Evolutionary conservation across 371 early-diverging fungal species (phyloP).

Genomic region (Quaeritorhiza haematococci): DNA sequence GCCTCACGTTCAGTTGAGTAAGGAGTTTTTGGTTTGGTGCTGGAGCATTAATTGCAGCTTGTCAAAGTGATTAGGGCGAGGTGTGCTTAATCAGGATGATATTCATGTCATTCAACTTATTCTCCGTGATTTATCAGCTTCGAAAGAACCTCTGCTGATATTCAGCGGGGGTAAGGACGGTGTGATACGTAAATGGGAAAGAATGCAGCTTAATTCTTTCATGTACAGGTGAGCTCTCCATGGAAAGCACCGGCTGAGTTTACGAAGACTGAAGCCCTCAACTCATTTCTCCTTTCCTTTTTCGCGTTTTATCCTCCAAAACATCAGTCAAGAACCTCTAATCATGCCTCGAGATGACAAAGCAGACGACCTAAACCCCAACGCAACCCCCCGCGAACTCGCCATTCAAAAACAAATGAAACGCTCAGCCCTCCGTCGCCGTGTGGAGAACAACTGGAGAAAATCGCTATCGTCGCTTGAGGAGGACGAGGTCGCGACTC

Average conservation of each 20-base stretch:
- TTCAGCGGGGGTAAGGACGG: conserved; percentile 48
- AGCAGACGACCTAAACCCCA: no score
- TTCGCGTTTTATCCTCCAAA: no score
- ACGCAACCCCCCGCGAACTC: no score
- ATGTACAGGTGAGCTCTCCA: conserved; percentile 60
- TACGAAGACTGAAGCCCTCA: no score
- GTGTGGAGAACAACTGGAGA: conserved; percentile 21
- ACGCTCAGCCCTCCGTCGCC: no score
- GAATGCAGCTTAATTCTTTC: conserved; percentile 49
- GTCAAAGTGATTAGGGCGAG: neutral
- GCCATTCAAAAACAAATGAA: no score
- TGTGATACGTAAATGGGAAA: conserved; percentile 45
- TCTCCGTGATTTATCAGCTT: conserved; percentile 24
- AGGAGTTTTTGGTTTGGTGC: conserved; percentile 5
- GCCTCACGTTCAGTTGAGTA: conserved; percentile 39
- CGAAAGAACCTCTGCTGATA: conserved; percentile 46
- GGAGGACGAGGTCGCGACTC: neutral
- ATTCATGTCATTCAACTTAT: neutral
- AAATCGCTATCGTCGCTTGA: no score
- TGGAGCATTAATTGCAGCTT: neutral
- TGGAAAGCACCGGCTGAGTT: no score
- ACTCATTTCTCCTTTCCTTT: no score
- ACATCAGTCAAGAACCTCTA: conserved; percentile 35
- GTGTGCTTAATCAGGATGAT: neutral
- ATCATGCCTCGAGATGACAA: conserved; percentile 37